phyloP scores from a whole-genome alignment of 495 filamentous ascomycete genomes.

The Cercophora sp. region DNA sequence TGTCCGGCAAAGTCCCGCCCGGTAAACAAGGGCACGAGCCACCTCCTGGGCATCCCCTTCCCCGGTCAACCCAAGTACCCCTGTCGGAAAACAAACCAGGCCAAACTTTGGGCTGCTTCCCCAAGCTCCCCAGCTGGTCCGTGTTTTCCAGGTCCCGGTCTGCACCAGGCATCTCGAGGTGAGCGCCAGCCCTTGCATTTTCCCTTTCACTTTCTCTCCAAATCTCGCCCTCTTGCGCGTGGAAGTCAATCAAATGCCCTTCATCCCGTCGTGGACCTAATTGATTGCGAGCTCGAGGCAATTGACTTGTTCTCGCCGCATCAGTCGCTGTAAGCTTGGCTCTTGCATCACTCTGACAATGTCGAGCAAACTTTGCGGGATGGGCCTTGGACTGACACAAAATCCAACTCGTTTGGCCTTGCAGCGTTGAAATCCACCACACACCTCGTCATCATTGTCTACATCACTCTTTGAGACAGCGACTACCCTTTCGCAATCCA shows the following conservation, averaged over 20 bases:
- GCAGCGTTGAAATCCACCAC: slow-evolving; percentile 9
- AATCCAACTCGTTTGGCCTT: background rate
- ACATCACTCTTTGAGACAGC: background rate
- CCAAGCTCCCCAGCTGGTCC: background rate
- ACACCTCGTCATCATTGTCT: background rate
- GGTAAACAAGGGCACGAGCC: too few species aligned
- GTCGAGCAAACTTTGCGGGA: slow-evolving; percentile 1
- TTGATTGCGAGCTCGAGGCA: slow-evolving; percentile 19
- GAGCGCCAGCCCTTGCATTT: slow-evolving; percentile 11
- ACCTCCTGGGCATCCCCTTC: slow-evolving; percentile 2
- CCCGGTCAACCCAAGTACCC: slow-evolving; percentile 14
- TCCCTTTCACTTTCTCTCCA: background rate
- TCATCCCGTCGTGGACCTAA: slow-evolving; percentile 7
- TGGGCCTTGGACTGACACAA: slow-evolving; percentile 3
- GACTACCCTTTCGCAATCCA: background rate
- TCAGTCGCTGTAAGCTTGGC: slow-evolving; percentile 29
- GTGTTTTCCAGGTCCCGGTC: too few species aligned
- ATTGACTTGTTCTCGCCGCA: slow-evolving; percentile 27
- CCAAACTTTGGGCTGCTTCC: background rate
- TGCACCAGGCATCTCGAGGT: slow-evolving; percentile 9
- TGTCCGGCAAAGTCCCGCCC: background rate
- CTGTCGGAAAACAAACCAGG: slow-evolving; percentile 9
- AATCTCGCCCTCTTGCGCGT: background rate
- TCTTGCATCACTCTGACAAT: background rate
- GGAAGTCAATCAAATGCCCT: slow-evolving; percentile 7